Evolutionary conservation across 1,284 basidiomycete species (phyloP), one percentile per base, ranked within the genome.

Genomic region (Puccinia polysora): DNA sequence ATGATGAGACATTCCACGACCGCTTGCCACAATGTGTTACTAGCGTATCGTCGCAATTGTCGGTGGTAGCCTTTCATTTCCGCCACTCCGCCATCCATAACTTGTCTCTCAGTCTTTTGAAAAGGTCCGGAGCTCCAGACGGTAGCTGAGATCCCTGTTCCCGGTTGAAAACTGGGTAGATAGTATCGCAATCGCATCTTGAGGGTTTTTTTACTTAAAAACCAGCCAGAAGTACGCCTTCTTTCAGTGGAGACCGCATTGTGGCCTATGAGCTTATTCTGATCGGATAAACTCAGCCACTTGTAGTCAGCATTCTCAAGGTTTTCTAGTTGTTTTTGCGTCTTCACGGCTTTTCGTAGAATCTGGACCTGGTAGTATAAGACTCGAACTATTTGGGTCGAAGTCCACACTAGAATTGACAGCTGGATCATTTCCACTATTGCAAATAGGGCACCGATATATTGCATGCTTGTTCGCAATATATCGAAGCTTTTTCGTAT

Each of bases 111-210:
- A n/a, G 60, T 47, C 32, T 43, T 28, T 28, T 32, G 40, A 23
- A 63, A 63, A 30, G 60, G 23, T 25, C 60, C 60, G 40, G 40
- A 49, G 20, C 32, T 63, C 60, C 60, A 63, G 45, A 49, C 15
- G 18, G 12, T 36, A 18, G 60, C 60, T 18, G 60, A 63, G 20
- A 63, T 28, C 30, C 45, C 28, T 8, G 4, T 63, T 28, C 60
- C 60, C 18, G 10, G 18, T 2, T n/a, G 8, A 43, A 63, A 28
- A n/a, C 28, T 47, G 8, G 60, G 60, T 14, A 63, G 20, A 20
- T 25, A n/a, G 12, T 47, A 15, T n/a, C n/a, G 43, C 60, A 36
- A 63, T 30, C 20, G 40, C 12, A 4, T 12, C 20, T 18, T 20
- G 43, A 63, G 47, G 43, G 7, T 34, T 25, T 18, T 4, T 25